A percentile compares a stretch with the other conserved stretches of the same genome.
phyloP scores from a whole-genome alignment of 306 rosid species.

The Biancaea sappan region DNA sequence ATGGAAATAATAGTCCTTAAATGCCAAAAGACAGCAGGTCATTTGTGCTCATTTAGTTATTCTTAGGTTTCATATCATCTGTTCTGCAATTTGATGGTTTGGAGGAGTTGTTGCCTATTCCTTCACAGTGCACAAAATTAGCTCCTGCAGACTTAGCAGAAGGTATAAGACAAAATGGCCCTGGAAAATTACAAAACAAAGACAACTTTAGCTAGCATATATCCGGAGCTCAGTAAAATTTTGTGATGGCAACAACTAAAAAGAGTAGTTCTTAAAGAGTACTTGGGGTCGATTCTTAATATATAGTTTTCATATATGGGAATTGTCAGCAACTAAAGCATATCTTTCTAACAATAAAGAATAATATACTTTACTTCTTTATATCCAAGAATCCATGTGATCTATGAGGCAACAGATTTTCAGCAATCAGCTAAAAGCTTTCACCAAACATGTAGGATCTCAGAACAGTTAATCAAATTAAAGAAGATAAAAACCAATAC shows the following conservation, averaged over 20 bases:
- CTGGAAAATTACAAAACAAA: slow-evolving; percentile 47
- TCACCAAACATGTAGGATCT: neutral
- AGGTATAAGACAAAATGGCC: slow-evolving; percentile 66
- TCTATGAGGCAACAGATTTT: neutral
- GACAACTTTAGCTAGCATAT: slow-evolving; percentile 30
- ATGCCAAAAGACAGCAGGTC: no score
- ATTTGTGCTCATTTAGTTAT: no score
- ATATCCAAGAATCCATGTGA: neutral
- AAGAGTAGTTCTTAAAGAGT: neutral
- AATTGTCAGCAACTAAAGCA: neutral
- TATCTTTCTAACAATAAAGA: neutral
- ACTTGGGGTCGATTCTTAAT: no score
- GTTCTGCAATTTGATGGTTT: no score
- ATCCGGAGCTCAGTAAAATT: slow-evolving; percentile 3
- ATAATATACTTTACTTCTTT: neutral
- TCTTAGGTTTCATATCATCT: no score
- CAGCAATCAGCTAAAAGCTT: neutral
- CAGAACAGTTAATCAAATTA: neutral
- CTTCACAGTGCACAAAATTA: no score
- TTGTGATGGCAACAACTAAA: no score
- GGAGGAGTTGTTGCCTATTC: no score
- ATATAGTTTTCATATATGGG: neutral
- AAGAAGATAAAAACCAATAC: slow-evolving; percentile 6
- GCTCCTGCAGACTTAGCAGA: no score
- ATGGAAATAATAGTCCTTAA: no score